Evolutionary conservation across 495 filamentous ascomycete species (phyloP), one percentile per base, ranked within the genome.

Genomic region (Friedmanniomyces simplex): DNA sequence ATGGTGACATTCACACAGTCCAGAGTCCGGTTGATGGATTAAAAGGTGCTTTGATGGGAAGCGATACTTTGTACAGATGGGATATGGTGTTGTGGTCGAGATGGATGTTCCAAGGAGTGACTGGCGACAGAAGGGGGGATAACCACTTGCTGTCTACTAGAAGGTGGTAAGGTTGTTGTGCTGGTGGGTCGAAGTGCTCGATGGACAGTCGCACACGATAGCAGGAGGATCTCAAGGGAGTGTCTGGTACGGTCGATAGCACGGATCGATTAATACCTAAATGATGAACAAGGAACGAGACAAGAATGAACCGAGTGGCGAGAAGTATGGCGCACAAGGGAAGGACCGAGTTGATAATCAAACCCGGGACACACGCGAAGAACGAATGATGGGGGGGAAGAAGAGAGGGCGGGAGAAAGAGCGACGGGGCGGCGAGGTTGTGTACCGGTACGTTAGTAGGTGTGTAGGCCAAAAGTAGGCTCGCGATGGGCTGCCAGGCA

Each of bases 331-430:
- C 34, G 37, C 45, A 59, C 24, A 28, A 58, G 24, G 30, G 51
- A 48, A 60, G 34, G 51, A 36, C 55, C 50, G 42, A 46, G 50
- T 50, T 50, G 60, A 63, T 63, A 62, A n/a, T n/a, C n/a, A n/a
- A 61, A 55, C 56, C 61, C 48, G 46, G 52, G 53, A 37, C 47
- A 6, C n/a, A 48, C 24, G 32, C 16, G 20, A 22, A 62, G 28
- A 55, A 41, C 50, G 46, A 59, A 57, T 49, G 61, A 46, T 24
- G 43, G 42, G 45, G 39, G 28, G 16, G 37, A 34, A 25, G 10
- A 24, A 22, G n/a, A n/a, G n/a, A n/a, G n/a, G n/a, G n/a, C 41
- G 34, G 59, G 30, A 58, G 59, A 63, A 62, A 59, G 61, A 59
- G 52, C 32, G 39, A 37, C 34, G 36, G 20, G 48, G 10, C 28